Base-by-base conservation (phyloP, 2,329 filamentous ascomycete species). In the Helminthosporium solani region DNA sequence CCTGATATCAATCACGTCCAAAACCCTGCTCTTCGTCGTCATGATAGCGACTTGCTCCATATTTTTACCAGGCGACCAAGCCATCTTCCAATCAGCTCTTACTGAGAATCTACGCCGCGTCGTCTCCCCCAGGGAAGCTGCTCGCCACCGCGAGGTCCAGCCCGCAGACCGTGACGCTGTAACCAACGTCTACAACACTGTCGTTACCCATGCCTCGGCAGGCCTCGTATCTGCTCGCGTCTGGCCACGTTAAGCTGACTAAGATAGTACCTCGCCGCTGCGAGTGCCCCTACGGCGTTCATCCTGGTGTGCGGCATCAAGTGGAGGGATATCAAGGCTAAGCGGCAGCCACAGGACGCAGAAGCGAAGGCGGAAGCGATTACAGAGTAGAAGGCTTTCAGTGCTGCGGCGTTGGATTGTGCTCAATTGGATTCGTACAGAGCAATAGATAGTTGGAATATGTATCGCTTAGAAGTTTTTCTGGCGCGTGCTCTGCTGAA, bases 231-330 rank as follows among this genome's bases (percentile, higher is more conserved):
- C 18, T 44, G 23, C 9, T 25, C 23, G 23, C 23, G 5, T 25
- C 23, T 25, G 23, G 5, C 23, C 30, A 42, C 15, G 25, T 23
- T 34, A 25, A 19, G 40, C 40, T 42, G 20, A 42, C 28, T 11
- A 23, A 42, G 16, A 34, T 21, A 42, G 40, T 42, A 42, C 40
- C 40, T 42, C 40, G 40, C 40, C 28, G 40, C 40, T 42, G 40
- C 27, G 19, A 42, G 40, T 42, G 40, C 40, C 40, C 27, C 28
- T 34, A 28, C 34, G 30, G 40, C 40, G 19, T 42, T 42, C 34
- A 33, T 42, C 21, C 15, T 40, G 21, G 38, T 40, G 23, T 40
- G 38, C 28, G 38, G 38, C 38, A 40, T 40, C 38, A 40, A 30
- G 38, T 40, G 38, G 38, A 40, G 30, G 28, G 30, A 40, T 15